Percentiles rank a stretch among this genome's conserved stretches.
These are phyloP conservation scores for Phytopythium sindhum DNA, from an alignment of 352 stramenopile genomes.

Conservation along the genomic window DNA sequence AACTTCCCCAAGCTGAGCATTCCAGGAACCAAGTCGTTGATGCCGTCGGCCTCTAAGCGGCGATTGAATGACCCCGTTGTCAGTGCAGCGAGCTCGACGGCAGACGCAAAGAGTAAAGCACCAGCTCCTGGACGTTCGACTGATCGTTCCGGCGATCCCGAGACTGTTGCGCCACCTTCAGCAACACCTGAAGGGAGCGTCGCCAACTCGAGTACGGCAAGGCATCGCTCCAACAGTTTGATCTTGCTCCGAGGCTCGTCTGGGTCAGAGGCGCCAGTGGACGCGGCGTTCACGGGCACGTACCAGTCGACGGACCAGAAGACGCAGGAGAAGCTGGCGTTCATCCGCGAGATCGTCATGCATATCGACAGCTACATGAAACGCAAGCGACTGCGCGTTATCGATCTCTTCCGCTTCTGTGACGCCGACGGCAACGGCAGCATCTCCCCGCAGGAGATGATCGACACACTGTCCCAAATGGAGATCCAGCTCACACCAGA, in stretches of 20 bases:
- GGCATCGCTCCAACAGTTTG: neutral
- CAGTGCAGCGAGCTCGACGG: neutral
- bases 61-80: slow-evolving; percentile 6
- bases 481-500: slow-evolving; percentile 72
- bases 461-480: slow-evolving; percentile 82
- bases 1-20: slow-evolving; percentile 60
- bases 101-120: slow-evolving; percentile 7
- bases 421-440: slow-evolving; percentile 75
- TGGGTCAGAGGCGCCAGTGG: slow-evolving; percentile 14
- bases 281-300: slow-evolving; percentile 40
- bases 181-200: neutral
- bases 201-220: neutral
- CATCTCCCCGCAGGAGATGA: slow-evolving; percentile 78
- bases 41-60: slow-evolving; percentile 27
- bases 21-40: slow-evolving; percentile 35
- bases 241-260: neutral
- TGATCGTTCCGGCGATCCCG: neutral
- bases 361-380: slow-evolving; percentile 85
- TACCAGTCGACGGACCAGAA: slow-evolving; percentile 71
- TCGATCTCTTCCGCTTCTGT: slow-evolving; percentile 85
- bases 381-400: slow-evolving; percentile 77
- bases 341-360: slow-evolving; percentile 75
- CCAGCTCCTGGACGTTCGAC: neutral
- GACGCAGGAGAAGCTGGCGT: slow-evolving; percentile 57
- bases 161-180: neutral